Base-by-base conservation (phyloP, 2,329 filamentous ascomycete genomes). In the Paraconiothyrium brasiliense region DNA sequence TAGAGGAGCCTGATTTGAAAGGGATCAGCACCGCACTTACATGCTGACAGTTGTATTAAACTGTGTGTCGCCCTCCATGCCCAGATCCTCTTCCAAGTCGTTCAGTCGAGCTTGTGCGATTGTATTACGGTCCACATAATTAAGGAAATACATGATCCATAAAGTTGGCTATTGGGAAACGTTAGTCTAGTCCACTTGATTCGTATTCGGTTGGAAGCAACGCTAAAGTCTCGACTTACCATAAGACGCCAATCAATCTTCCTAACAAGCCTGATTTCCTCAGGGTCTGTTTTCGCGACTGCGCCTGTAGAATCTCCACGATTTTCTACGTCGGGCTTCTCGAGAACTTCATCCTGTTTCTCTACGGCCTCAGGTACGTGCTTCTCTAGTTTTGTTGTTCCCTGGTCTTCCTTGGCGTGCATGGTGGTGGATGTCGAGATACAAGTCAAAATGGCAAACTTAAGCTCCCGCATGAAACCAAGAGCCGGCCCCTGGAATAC, bases 71-170 rank as follows among this genome's bases (percentile, higher is more conserved):
- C 66, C 67, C 48, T 4, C 56, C 24, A 71, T 64, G 32, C 79
- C 71, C 14, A 90, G 79, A 57, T 90, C 88, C 2, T 80, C 76
- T 58, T 89, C 84, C 11, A 91, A 79, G 13, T 88, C 87, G 71
- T 87, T 85, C 50, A 91, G 80, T 16, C 85, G 83, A 0, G 89
- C 89, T 1, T 87, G 83, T 1, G 87, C 87, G 65, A 90, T 89
- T 72, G 89, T 88, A 74, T 89, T 88, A 35, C 87, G 82, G 67
- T 89, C 87, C 5, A 55, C 37, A 16, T 55, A 55, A 27, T 55
- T 62, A 2, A 41, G 39, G 5, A 41, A 41, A 7, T 41, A 41
- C 39, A 41, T 41, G 14, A n/a, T n/a, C 16, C 39, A 41, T n/a
- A 41, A n/a, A 16, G 39, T 41, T 6, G 39, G 39, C 39, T 41